phyloP scores from a whole-genome alignment of 2,329 filamentous ascomycete genomes.

The Diaporthe longicolla region DNA sequence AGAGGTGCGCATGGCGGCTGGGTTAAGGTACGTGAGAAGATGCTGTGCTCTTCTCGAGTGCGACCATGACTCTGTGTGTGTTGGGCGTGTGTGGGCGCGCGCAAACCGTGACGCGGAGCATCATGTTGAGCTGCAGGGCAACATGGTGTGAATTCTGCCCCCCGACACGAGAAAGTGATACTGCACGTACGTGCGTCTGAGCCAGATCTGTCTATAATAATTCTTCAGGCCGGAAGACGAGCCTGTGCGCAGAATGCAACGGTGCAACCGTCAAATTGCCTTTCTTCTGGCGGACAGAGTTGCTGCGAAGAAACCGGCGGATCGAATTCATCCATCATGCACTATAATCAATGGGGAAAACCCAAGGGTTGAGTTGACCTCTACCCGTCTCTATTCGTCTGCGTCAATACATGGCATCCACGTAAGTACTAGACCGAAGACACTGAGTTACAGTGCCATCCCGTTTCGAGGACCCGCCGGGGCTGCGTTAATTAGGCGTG shows the following conservation, averaged over 20 bases:
- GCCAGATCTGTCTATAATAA: background rate
- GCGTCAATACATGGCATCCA: slow-evolving; percentile 8
- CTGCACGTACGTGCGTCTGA: background rate
- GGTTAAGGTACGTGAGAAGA: too few species aligned
- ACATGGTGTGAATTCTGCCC: slow-evolving; percentile 10
- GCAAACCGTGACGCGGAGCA: slow-evolving; percentile 12
- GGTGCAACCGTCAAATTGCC: slow-evolving; percentile 21
- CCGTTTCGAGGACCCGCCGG: slow-evolving; percentile 23
- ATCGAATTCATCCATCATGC: slow-evolving; percentile 15
- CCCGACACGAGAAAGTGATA: slow-evolving; percentile 8
- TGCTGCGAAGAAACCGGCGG: background rate
- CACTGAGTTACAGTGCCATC: slow-evolving; percentile 21
- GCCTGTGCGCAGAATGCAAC: slow-evolving; percentile 1
- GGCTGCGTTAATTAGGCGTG: slow-evolving; percentile 9
- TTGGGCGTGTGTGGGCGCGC: background rate
- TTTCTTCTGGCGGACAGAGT: background rate
- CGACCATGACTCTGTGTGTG: background rate
- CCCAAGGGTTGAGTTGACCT: background rate
- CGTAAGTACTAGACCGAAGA: background rate
- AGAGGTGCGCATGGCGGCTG: slow-evolving; percentile 14
- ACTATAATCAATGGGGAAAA: slow-evolving; percentile 11
- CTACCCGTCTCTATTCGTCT: background rate
- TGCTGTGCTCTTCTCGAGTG: background rate
- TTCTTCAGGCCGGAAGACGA: background rate
- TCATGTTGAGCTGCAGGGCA: background rate